Base-by-base conservation (phyloP, 108 stramenopile genomes). In the Skeletonema marinoi region DNA sequence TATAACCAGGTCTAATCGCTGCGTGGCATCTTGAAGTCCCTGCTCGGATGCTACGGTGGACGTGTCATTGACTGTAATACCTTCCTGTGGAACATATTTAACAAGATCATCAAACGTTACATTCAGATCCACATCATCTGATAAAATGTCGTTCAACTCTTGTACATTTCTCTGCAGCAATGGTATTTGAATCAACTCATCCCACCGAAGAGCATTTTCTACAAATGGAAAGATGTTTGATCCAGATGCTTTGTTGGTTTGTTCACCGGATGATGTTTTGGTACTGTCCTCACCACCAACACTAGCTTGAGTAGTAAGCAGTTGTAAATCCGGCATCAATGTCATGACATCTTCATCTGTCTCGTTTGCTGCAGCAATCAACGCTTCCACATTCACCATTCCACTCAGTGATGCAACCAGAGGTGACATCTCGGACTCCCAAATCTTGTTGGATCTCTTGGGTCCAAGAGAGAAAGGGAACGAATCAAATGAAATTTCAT, bases 1-100 rank as follows among this genome's bases (percentile, higher is more conserved):
- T 29, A 89, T 74, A 7, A 88, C 39, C 46, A 70, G 67, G 48
- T 91, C 90, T 25, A 91, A 65, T 11, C 83, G 75, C 42, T 68
- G 21, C 32, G 90, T 88, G 19, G 88, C 88, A 51, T 86, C 87
- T 62, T 84, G 67, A 1, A 89, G 75, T 21, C 88, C 78, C 12
- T 60, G 67, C 39, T 88, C 90, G 3, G 85, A 6, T 17, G 16
- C 58, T 39, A 69, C 60, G 14, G 36, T 59, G 39, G 69, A 60
- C 31, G 64, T 75, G 19, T 62, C 54, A 21, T 51, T 31, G 35
- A 74, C 13, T 67, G 65, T 11, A 11, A 19, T 66, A 50, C 66
- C 56, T 16, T 61, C 46, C 31, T 56, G 54, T 35, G 73, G 73
- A 11, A 74, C 73, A 13, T 59, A 42, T 30, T 73, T 74, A 0